Conservation (phyloP, 345 rosid species). For the Populus euphratica region DNA sequence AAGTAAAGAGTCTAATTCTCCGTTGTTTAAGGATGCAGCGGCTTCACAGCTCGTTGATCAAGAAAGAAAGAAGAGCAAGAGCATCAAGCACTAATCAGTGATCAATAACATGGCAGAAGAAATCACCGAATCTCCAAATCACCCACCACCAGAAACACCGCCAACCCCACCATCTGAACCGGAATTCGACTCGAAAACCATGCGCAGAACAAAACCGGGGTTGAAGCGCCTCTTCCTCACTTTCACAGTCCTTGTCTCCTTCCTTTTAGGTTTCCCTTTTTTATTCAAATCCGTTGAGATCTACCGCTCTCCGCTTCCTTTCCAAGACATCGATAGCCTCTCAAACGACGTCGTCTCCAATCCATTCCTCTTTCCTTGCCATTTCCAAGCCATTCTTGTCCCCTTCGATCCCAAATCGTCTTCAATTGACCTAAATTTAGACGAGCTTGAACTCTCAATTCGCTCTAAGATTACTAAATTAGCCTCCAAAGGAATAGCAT, state of each 20-base stretch:
- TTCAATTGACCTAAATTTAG: slow-evolving; percentile 17
- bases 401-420: slow-evolving; percentile 31
- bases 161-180: not conserved
- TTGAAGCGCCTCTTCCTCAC: slow-evolving; percentile 73
- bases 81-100: no score
- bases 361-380: slow-evolving; percentile 54
- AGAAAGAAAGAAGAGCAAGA: no score
- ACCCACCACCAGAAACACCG: not conserved
- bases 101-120: slow-evolving; percentile 5
- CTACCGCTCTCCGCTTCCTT: slow-evolving; percentile 85
- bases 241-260: slow-evolving; percentile 62
- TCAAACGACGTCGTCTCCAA: slow-evolving; percentile 46
- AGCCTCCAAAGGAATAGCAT: slow-evolving; percentile 27
- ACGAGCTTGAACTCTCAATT: slow-evolving; percentile 39
- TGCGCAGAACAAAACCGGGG: slow-evolving; percentile 73
- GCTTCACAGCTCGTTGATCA: no score
- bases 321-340: slow-evolving; percentile 60
- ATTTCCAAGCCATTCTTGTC: slow-evolving; percentile 58
- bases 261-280: slow-evolving; percentile 68
- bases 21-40: no score
- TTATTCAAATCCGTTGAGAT: slow-evolving; percentile 91
- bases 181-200: slow-evolving; percentile 27
- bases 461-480: slow-evolving; percentile 39
- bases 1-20: no score
- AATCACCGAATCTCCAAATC: slow-evolving; percentile 8